phyloP scores from a whole-genome alignment of 768 basidiomycete species.

The Suillus discolor region DNA sequence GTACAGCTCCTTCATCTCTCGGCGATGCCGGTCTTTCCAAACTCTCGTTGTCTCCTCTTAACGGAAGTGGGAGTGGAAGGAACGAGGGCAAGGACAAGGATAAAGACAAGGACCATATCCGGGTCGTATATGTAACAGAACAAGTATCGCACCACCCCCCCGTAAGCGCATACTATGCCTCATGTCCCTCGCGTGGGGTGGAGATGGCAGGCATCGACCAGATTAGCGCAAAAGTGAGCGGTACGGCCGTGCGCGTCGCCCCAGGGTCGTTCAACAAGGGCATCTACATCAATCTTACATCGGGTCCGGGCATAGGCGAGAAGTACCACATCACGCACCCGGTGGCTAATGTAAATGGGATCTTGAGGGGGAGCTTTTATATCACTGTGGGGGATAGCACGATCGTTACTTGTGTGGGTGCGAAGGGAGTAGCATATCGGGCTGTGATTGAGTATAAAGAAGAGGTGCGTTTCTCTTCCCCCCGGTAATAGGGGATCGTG shows the following conservation, averaged over 20 bases:
- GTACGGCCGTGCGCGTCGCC: constrained; percentile 78
- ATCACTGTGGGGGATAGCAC: constrained; percentile 82
- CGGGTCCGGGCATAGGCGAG: constrained; percentile 77
- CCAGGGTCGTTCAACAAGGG: constrained; percentile 90
- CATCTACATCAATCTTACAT: constrained; percentile 77
- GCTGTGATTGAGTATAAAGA: constrained; percentile 95
- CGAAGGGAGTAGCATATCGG: constrained; percentile 64
- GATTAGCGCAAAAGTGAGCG: constrained; percentile 89
- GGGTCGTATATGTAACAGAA: constrained; percentile 85
- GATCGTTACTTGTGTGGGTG: constrained; percentile 79
- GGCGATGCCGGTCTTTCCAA: constrained; percentile 49
- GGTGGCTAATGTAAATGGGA: constrained; percentile 86
- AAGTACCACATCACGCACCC: constrained; percentile 90
- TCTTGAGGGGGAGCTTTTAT: constrained; percentile 90
- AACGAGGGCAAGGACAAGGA: constrained; percentile 22
- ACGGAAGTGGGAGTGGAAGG: constrained; percentile 25
- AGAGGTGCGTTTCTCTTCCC: constrained; percentile 58
- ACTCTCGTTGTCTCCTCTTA: constrained; percentile 49
- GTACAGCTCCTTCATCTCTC: constrained; percentile 47
- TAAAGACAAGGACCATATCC: constrained; percentile 31
- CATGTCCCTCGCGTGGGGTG: constrained; percentile 72
- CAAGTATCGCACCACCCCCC: constrained; percentile 98
- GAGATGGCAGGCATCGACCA: constrained; percentile 87
- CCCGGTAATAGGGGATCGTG: neutral
- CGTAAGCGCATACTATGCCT: constrained; percentile 80